Conservation (phyloP, 176 grass and related monocot species). For the Oryza coarctata region DNA sequence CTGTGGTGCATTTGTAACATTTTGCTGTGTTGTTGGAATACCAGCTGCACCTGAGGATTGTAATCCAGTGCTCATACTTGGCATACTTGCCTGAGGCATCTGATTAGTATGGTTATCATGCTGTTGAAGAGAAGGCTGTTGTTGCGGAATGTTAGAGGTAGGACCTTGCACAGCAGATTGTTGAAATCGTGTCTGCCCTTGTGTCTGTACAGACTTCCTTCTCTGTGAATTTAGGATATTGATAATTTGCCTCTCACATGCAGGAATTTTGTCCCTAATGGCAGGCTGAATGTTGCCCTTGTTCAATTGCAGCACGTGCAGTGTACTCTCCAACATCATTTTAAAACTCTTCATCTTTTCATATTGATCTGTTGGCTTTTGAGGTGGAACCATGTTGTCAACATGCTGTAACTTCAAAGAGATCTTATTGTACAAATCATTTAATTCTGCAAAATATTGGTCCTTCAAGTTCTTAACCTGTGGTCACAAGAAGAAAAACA, state of each 20-base stretch:
- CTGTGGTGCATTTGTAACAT: slow-evolving; percentile 60
- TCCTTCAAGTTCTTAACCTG: slow-evolving; percentile 84
- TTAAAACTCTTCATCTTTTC: slow-evolving; percentile 76
- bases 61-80: slow-evolving; percentile 45
- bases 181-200: slow-evolving; percentile 49
- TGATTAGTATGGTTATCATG: slow-evolving; percentile 66
- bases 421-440: slow-evolving; percentile 66
- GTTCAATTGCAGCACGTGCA: slow-evolving; percentile 48
- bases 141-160: slow-evolving; percentile 49
- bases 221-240: slow-evolving; percentile 56
- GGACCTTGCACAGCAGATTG: slow-evolving; percentile 57
- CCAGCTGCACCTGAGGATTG: slow-evolving; percentile 47
- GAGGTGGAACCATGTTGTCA: slow-evolving; percentile 43
- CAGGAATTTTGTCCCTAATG: slow-evolving; percentile 55
- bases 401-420: slow-evolving; percentile 64
- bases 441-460: slow-evolving; percentile 58
- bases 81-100: slow-evolving; percentile 59
- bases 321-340: slow-evolving; percentile 45
- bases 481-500: slow-evolving; percentile 6
- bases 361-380: slow-evolving; percentile 52
- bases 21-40: slow-evolving; percentile 59
- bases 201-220: slow-evolving; percentile 49
- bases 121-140: slow-evolving; percentile 57
- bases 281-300: slow-evolving; percentile 51
- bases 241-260: slow-evolving; percentile 67